Conservation (phyloP, 371 early-diverging fungal species). For the Actinomortierella wolfii region DNA sequence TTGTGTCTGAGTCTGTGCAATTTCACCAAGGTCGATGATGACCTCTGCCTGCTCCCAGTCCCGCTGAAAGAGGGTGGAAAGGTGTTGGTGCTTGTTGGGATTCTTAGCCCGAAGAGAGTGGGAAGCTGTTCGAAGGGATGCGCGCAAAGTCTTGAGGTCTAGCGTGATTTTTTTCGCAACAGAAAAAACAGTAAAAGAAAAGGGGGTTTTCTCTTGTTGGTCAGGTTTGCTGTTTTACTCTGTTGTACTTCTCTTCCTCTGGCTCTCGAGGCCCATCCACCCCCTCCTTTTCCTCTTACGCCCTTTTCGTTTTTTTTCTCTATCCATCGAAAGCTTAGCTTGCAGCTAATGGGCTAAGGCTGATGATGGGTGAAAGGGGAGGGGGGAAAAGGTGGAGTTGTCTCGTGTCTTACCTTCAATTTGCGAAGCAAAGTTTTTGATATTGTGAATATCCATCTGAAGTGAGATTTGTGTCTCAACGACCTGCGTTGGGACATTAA, state of each 20-base stretch:
- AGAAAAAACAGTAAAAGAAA: neutral
- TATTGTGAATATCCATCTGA: conserved; percentile 45
- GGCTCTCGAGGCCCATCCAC: too few species aligned
- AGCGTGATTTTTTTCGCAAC: neutral
- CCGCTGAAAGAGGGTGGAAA: conserved; percentile 36
- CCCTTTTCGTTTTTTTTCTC: too few species aligned
- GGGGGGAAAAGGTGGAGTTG: too few species aligned
- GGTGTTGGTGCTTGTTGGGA: conserved; percentile 38
- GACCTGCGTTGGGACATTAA: conserved; percentile 44
- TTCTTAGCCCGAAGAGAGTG: conserved; percentile 29
- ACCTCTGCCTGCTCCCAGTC: conserved; percentile 50
- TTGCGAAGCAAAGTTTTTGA: conserved; percentile 42
- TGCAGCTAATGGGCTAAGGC: too few species aligned
- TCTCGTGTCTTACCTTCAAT: conserved; percentile 32
- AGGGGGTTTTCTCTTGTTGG: neutral
- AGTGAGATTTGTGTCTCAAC: conserved; percentile 45
- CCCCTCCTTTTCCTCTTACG: too few species aligned
- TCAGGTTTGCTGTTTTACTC: neutral
- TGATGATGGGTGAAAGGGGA: too few species aligned
- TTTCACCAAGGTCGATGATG: conserved; percentile 47
- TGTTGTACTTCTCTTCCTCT: neutral
- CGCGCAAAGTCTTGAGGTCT: conserved; percentile 28
- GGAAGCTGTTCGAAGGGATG: conserved; percentile 27
- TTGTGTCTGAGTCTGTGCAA: conserved; percentile 35
- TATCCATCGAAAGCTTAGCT: too few species aligned